Conservation (phyloP, 2,329 filamentous ascomycete species). For the Cladosporium phlei region DNA sequence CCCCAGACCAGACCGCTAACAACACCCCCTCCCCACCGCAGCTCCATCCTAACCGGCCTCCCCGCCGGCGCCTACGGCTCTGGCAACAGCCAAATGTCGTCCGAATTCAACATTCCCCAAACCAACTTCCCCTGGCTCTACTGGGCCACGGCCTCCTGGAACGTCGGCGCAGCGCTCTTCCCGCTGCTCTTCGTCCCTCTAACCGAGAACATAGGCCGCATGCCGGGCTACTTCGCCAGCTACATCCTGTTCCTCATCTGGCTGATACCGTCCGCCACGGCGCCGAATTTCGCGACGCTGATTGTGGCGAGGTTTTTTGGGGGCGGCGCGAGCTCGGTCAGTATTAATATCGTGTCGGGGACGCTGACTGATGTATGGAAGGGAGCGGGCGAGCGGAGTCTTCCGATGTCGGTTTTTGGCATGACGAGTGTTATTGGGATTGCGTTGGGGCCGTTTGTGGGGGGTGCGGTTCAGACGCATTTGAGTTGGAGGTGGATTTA, state of each 20-base stretch:
- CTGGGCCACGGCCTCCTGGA: slow-evolving; percentile 30
- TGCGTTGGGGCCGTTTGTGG: slow-evolving; percentile 31
- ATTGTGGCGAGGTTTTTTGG: slow-evolving; percentile 52
- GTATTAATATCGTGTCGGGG: slow-evolving; percentile 49
- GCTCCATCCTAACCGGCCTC: slow-evolving; percentile 26
- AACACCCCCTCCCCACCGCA: slow-evolving; percentile 23
- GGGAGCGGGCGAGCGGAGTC: slow-evolving; percentile 24
- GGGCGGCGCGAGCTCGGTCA: slow-evolving; percentile 49
- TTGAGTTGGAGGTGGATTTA: slow-evolving; percentile 30
- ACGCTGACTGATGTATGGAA: slow-evolving; percentile 44
- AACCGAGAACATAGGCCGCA: slow-evolving; percentile 28
- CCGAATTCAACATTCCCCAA: slow-evolving; percentile 22
- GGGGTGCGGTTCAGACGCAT: slow-evolving; percentile 25
- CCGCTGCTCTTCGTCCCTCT: slow-evolving; percentile 44
- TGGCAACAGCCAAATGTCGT: slow-evolving; percentile 25
- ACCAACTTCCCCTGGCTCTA: slow-evolving; percentile 27
- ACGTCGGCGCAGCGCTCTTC: slow-evolving; percentile 21
- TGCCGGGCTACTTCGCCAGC: slow-evolving; percentile 29
- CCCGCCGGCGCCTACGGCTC: slow-evolving; percentile 28
- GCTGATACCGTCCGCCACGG: slow-evolving; percentile 52
- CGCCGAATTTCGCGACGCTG: slow-evolving; percentile 51
- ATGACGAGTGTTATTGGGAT: slow-evolving; percentile 28
- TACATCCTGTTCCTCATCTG: slow-evolving; percentile 42
- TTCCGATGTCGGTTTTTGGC: slow-evolving; percentile 31
- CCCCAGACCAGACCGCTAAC: slow-evolving; percentile 3